phyloP scores from a whole-genome alignment of 805 yeast genomes.

The Ogataea paradorogensis region DNA sequence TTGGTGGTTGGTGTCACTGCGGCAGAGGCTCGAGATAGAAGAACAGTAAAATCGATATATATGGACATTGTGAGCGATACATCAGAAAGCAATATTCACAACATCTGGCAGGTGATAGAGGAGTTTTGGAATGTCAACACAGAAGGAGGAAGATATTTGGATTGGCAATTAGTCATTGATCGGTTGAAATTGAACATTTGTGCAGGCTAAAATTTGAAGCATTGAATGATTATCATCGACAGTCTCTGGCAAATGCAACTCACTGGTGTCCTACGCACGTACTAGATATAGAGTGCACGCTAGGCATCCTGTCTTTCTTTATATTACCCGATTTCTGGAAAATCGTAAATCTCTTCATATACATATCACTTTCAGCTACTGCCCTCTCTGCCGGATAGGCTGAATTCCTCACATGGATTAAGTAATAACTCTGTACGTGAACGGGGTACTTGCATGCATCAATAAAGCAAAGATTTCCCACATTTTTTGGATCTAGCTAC shows the following conservation, averaged over 20 bases:
- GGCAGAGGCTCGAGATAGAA: conserved; percentile 25
- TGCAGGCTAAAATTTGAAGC: conserved; percentile 16
- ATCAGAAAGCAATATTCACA: conserved; percentile 15
- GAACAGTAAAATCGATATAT: conserved; percentile 21
- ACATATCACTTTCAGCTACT: too few species aligned
- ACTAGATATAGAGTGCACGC: too few species aligned
- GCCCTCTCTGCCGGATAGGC: too few species aligned
- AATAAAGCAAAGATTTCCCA: too few species aligned
- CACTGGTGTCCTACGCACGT: too few species aligned
- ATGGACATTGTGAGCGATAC: conserved; percentile 7
- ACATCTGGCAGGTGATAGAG: conserved; percentile 22
- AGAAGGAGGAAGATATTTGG: conserved; percentile 20
- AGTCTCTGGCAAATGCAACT: not conserved
- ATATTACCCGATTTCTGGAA: too few species aligned
- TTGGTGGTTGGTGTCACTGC: conserved; percentile 27
- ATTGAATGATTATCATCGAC: not conserved
- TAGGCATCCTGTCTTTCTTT: too few species aligned
- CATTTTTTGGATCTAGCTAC: too few species aligned
- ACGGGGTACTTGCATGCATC: too few species aligned
- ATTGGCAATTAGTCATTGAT: conserved; percentile 26
- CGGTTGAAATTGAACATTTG: conserved; percentile 26
- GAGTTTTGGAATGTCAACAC: conserved; percentile 27
- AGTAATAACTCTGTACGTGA: too few species aligned
- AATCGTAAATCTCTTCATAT: too few species aligned
- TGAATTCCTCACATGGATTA: too few species aligned